Percentiles rank a stretch among this genome's conserved stretches.
These are phyloP conservation scores for Hypoxylon trugodes DNA, from an alignment of 495 filamentous ascomycete species.

Conservation along the genomic window DNA sequence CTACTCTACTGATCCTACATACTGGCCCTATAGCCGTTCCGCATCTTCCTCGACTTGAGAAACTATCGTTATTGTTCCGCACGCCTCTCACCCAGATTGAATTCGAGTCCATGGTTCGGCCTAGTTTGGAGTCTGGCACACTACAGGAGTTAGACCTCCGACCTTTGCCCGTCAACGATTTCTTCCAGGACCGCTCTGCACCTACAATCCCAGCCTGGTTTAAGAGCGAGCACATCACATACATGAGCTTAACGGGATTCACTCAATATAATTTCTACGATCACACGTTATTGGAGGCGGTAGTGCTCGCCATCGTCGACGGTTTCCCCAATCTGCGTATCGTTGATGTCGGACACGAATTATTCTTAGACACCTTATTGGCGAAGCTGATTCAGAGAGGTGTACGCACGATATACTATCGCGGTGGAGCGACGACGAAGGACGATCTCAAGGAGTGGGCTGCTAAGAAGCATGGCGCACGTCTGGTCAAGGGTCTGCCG, in stretches of 20 bases:
- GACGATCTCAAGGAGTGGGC: constrained; percentile 32
- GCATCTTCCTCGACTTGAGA: constrained; percentile 25
- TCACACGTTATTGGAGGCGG: constrained; percentile 5
- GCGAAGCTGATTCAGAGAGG: constrained; percentile 28
- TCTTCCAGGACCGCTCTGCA: not conserved
- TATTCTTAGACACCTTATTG: constrained; percentile 26
- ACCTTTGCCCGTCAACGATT: constrained; percentile 8
- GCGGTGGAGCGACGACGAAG: constrained; percentile 3
- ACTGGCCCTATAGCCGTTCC: not conserved
- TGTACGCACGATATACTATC: constrained; percentile 31
- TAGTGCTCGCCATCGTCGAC: constrained; percentile 5
- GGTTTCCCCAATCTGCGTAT: constrained; percentile 39
- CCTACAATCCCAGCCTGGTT: constrained; percentile 26
- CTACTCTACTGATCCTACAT: not conserved
- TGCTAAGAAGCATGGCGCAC: constrained; percentile 7
- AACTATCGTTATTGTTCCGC: constrained; percentile 11
- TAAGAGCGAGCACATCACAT: constrained; percentile 27
- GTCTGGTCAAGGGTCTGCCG: constrained; percentile 11
- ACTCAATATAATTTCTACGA: not conserved
- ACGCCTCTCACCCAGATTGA: not conserved
- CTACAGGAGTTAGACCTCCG: constrained; percentile 32
- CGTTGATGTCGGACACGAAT: constrained; percentile 31
- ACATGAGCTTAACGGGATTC: constrained; percentile 32
- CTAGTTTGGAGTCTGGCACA: constrained; percentile 38
- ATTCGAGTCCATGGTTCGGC: constrained; percentile 22